A percentile compares a stretch with the other conserved stretches of the same genome.
phyloP scores from a whole-genome alignment of 2,329 filamentous ascomycete genomes.

The Trichoderma harzianum region DNA sequence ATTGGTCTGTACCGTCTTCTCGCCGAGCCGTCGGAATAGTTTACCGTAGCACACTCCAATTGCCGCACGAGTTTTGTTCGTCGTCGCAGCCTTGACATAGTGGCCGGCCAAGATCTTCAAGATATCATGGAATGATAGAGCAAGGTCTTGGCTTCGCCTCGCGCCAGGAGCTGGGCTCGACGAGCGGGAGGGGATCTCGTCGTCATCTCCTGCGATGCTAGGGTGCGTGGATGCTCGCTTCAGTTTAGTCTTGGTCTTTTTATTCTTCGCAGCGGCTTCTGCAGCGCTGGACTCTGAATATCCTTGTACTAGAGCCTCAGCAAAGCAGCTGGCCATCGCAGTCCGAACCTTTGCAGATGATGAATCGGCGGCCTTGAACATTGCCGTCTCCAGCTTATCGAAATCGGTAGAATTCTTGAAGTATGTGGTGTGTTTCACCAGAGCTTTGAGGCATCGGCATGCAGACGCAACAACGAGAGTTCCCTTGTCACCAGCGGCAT shows the following conservation, averaged over 20 bases:
- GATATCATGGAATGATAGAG: slow-evolving; percentile 73
- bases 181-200: slow-evolving; percentile 64
- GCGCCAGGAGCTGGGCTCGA: slow-evolving; percentile 67
- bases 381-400: slow-evolving; percentile 75
- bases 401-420: slow-evolving; percentile 90
- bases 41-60: slow-evolving; percentile 85
- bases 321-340: slow-evolving; percentile 81
- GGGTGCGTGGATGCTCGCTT: slow-evolving; percentile 60
- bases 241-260: slow-evolving; percentile 62
- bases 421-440: slow-evolving; percentile 70
- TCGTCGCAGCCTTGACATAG: slow-evolving; percentile 74
- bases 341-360: slow-evolving; percentile 71
- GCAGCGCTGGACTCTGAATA: slow-evolving; percentile 52
- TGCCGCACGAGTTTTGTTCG: slow-evolving; percentile 75
- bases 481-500: slow-evolving; percentile 77
- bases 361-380: slow-evolving; percentile 87
- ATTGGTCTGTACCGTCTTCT: slow-evolving; percentile 76
- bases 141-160: slow-evolving; percentile 69
- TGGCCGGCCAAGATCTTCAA: slow-evolving; percentile 75
- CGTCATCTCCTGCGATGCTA: slow-evolving; percentile 65
- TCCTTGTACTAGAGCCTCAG: slow-evolving; percentile 76
- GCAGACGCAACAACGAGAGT: slow-evolving; percentile 74
- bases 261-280: slow-evolving; percentile 57
- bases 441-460: slow-evolving; percentile 72
- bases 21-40: slow-evolving; percentile 73